Evolutionary conservation across 2,329 filamentous ascomycete species (phyloP).

Genomic region (Hypoxylon sp.): DNA sequence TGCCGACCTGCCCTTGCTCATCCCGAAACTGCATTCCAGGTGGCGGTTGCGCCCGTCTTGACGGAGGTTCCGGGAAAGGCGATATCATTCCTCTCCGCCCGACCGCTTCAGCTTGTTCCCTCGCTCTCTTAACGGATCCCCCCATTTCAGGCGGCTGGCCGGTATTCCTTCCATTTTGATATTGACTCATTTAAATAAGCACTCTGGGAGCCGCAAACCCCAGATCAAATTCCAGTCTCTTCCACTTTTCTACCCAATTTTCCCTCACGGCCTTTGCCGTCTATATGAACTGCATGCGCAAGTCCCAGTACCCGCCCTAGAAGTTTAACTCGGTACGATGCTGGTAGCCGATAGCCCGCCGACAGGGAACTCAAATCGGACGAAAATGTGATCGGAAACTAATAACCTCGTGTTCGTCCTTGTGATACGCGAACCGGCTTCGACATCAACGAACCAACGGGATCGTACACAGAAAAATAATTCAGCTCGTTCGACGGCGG

Average conservation of each 20-base stretch:
- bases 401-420: constrained; percentile 24
- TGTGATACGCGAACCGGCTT: constrained; percentile 21
- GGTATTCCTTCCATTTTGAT: constrained; percentile 63
- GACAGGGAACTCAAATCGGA: constrained; percentile 31
- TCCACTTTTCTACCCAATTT: constrained; percentile 34
- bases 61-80: constrained; percentile 43
- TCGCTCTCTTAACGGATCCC: constrained; percentile 63
- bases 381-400: constrained; percentile 26
- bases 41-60: constrained; percentile 48
- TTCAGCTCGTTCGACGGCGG: constrained; percentile 26
- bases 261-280: constrained; percentile 25
- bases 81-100: constrained; percentile 44
- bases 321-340: constrained; percentile 31
- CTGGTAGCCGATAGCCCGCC: constrained; percentile 33
- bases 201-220: constrained; percentile 39
- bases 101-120: constrained; percentile 60
- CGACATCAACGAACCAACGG: constrained; percentile 25
- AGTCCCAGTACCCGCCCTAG: constrained; percentile 21
- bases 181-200: constrained; percentile 61
- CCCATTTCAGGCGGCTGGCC: constrained; percentile 54
- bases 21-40: constrained; percentile 49
- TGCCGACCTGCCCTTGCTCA: constrained; percentile 50
- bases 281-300: constrained; percentile 39
- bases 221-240: constrained; percentile 36
- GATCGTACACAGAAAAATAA: constrained; percentile 33